A percentile compares a stretch with the other conserved stretches of the same genome.
Conservation (phyloP, 192 early-diverging fungal species). For the Backusella macrospora region DNA sequence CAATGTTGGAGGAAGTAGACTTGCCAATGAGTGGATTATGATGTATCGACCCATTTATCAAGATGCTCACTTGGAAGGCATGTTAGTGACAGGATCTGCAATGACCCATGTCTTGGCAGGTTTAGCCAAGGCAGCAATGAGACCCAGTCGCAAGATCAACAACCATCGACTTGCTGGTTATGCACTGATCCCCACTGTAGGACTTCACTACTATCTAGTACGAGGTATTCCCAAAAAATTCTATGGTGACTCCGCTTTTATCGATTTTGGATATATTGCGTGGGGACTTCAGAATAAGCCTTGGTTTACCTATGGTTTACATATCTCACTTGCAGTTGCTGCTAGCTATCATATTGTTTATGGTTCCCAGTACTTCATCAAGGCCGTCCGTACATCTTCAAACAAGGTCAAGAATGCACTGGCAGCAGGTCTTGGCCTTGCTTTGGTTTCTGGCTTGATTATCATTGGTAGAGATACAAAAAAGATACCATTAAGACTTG, state of each 20-base stretch:
- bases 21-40: slow-evolving; percentile 29
- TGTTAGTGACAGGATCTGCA: slow-evolving; percentile 32
- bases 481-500: slow-evolving; percentile 22
- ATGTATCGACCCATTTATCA: slow-evolving; percentile 39
- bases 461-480: slow-evolving; percentile 11
- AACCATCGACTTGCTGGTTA: slow-evolving; percentile 22
- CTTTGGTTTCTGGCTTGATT: slow-evolving; percentile 3
- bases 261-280: slow-evolving; percentile 34
- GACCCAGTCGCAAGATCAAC: slow-evolving; percentile 8
- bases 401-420: slow-evolving; percentile 8
- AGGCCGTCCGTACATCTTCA: background rate
- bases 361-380: slow-evolving; percentile 14
- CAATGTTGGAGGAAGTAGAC: slow-evolving; percentile 21
- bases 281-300: slow-evolving; percentile 37
- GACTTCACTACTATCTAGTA: slow-evolving; percentile 25
- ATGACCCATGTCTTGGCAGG: slow-evolving; percentile 27
- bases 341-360: slow-evolving; percentile 24
- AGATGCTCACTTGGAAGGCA: slow-evolving; percentile 34
- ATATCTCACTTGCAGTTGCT: slow-evolving; percentile 18
- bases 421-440: slow-evolving; percentile 11
- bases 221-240: slow-evolving; percentile 23
- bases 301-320: slow-evolving; percentile 20
- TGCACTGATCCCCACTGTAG: slow-evolving; percentile 28
- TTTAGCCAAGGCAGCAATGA: slow-evolving; percentile 21
- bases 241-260: slow-evolving; percentile 39